Base-by-base conservation (phyloP, 2,329 filamentous ascomycete genomes). In the Aspergillus jensenii region DNA sequence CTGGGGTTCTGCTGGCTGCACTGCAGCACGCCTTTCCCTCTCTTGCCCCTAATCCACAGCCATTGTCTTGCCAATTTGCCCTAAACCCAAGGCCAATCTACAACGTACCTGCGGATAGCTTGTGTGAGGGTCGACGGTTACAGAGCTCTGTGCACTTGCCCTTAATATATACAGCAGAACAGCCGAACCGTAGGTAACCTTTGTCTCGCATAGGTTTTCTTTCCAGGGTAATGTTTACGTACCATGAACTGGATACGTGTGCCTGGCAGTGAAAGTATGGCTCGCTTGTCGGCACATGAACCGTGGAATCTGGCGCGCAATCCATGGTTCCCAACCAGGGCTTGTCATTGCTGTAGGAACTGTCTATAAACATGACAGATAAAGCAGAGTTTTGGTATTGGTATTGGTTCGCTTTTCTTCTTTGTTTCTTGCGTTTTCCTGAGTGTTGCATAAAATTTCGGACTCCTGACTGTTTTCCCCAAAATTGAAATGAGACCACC, bases 331-430 rank as follows among this genome's bases (percentile, higher is more conserved):
- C 17, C 9, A n/a, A 12, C 6, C 11, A 14, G 21, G 37, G 48
- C 43, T 25, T 31, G 21, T 43, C 51, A 50, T 54, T 57, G 50
- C 50, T 57, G 27, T 23, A 60, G 58, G 55, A 60, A 57, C 54
- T 53, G 37, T 27, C 11, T 41, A 47, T 39, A 23, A 47, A 52
- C 39, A 53, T 54, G 45, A 52, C 44, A 60, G 21, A 35, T 49
- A n/a, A 39, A 49, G 52, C 23, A 27, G 11, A 19, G 8, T 12
- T 25, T 35, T n/a, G 21, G 19, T 33, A 2, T n/a, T 33, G 35
- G 35, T 21, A 12, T 51, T 51, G 35, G 19, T 41, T 41, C 35
- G 7, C 6, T 47, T 39, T 48, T 31, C 33, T 19, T 46, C 15
- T 37, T 44, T 43, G 19, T 11, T 35, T 21, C 35, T 37, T 31